phyloP scores from a whole-genome alignment of 2,329 filamentous ascomycete species.

The Drechslerella coelobrocha region DNA sequence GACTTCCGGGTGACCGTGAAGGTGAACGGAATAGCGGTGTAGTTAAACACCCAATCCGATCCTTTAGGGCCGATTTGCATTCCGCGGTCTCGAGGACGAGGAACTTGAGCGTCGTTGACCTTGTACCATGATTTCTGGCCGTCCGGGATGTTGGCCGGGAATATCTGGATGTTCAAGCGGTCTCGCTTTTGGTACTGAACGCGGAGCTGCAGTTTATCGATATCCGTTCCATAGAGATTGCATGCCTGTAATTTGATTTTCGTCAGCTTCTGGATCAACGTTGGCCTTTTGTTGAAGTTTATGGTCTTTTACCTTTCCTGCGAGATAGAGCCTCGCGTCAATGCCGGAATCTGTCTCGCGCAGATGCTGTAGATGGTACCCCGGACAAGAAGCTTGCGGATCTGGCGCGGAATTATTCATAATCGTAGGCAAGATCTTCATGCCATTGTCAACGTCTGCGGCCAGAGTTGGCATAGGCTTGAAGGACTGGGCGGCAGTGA shows the following conservation, averaged over 20 bases:
- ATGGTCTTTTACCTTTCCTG: slow-evolving; percentile 39
- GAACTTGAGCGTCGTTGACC: slow-evolving; percentile 69
- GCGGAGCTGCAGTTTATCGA: slow-evolving; percentile 70
- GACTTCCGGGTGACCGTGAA: slow-evolving; percentile 69
- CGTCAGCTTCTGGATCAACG: not conserved
- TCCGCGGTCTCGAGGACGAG: slow-evolving; percentile 63
- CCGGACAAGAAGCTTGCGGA: slow-evolving; percentile 22
- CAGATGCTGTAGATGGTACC: slow-evolving; percentile 20
- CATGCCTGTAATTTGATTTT: slow-evolving; percentile 60
- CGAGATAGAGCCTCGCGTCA: slow-evolving; percentile 44
- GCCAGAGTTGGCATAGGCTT: slow-evolving; percentile 23
- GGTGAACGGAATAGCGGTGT: slow-evolving; percentile 68
- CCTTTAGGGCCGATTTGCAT: slow-evolving; percentile 34
- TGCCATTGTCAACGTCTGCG: slow-evolving; percentile 20
- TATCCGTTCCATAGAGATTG: slow-evolving; percentile 78
- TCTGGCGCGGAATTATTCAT: slow-evolving; percentile 23
- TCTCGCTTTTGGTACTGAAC: slow-evolving; percentile 72
- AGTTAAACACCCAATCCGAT: slow-evolving; percentile 60
- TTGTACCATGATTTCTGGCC: slow-evolving; percentile 72
- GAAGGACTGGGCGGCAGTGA: slow-evolving; percentile 16
- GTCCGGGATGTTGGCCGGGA: slow-evolving; percentile 68
- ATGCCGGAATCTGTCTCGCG: slow-evolving; percentile 17
- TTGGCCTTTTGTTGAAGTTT: not conserved
- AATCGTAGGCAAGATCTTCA: slow-evolving; percentile 29
- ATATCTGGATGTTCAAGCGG: slow-evolving; percentile 73